Base-by-base conservation (phyloP, 495 filamentous ascomycete species). In the Talaromyces liani region DNA sequence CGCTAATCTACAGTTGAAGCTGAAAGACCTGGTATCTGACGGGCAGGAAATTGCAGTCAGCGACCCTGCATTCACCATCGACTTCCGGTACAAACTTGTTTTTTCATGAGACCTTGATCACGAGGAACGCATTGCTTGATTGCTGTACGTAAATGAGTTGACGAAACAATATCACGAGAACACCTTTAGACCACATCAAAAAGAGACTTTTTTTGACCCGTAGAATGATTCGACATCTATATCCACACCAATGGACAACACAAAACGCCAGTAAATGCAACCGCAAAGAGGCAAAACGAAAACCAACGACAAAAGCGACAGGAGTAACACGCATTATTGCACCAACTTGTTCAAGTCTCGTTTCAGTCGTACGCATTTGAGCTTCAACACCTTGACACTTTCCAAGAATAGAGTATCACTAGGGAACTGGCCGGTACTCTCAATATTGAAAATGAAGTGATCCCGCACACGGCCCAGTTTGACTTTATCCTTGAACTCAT, bases 391-490 rank as follows among this genome's bases (percentile, higher is more conserved):
- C 73, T 86, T 88, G 24, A 98, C 87, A 6, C 90, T 84, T 75
- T 97, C 91, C 51, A 98, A 71, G 82, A 98, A 97, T 60, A 98
- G 80, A 72, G 88, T 84, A 67, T 97, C 92, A 70, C 91, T 94
- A 27, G 91, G 85, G 73, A 90, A 93, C 75, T 98, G 94, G 9
- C 95, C 95, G 9, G 91, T 88, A 77, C 92, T 97, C 82, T 99
- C 95, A 6, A 99, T 80, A 62, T 84, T 87, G 82, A 92, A 99
- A 75, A 99, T 97, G 71, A 99, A 99, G 75, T 99, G 95, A 76
- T 99, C 95, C 65, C 89, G 78, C 47, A 91, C 77, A 31, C 95
- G 83, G 51, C 95, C 95, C 12, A 99, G 82, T 80, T 91, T 93
- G 60, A 99, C 95, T 81, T 95, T 98, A 63, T 82, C 89, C 68